Evolutionary conservation across 2,329 filamentous ascomycete species (phyloP), one percentile per base, ranked within the genome.

Genomic region (Nemania abortiva): DNA sequence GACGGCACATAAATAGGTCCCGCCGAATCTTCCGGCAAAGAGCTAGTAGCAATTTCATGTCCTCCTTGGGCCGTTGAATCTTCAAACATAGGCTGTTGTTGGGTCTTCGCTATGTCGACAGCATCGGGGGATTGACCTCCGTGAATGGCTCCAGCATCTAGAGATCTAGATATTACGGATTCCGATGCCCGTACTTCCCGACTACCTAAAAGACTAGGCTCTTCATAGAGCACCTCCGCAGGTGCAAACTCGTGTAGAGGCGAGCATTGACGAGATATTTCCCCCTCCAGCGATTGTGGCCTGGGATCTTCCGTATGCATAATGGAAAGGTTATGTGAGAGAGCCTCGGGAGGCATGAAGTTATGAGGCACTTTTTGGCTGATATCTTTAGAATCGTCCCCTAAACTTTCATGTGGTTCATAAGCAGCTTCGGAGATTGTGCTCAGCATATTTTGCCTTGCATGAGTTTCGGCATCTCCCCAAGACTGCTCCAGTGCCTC

Each of bases 401-500:
- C 20, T 2, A 11, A 3, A 10, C 18, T 18, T 22, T 61, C 34
- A 7, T 15, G 52, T 10, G 1, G 24, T 47, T 68, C 56, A 24
- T 53, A 31, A 24, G 37, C 15, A 42, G 58, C 34, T 13, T 63
- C 58, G 7, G 55, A 37, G 39, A 50, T 39, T 2, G 22, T n/a
- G 47, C 47, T 39, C 1, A 31, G 37, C 3, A 54, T 15, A 39
- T 45, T 29, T 45, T 66, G 42, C 27, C 56, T 47, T 22, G 27
- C 31, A 22, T 29, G 11, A 22, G 47, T 13, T 49, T 66, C 57
- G n/a, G 29, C 34, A 22, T 56, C 22, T 24, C 29, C 42, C 20
- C 13, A 49, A 18, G 52, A 50, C 29, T 6, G n/a, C 15, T 65
- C 56, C n/a, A 54, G 37, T 39, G 50, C 45, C 55, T 60, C 65